Evolutionary conservation across 2,329 filamentous ascomycete genomes (phyloP), one percentile per base, ranked within the genome.

Genomic region (Arthrobotrys pseudoclavata): DNA sequence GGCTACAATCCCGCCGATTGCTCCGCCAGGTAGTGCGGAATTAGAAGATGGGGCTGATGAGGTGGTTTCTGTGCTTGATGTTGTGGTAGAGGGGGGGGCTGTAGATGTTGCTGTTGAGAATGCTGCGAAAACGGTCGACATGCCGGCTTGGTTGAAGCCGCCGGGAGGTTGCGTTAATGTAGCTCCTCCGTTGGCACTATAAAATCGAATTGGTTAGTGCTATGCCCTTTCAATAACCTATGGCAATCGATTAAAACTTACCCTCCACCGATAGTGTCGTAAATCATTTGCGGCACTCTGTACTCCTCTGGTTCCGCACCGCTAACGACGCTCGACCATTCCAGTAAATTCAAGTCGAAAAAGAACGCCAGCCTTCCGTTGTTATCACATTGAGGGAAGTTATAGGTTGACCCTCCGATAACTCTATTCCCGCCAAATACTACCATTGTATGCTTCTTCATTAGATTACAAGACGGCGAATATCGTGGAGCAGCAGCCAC

Each of bases 291-390:
- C 3, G 72, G 72, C 15, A 76, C 72, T 29, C 64, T 69, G n/a
- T 76, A 76, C 0, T 63, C 40, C n/a, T 76, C 72, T 18, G 34
- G 57, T 5, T 55, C 60, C 0, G 31, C 72, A 9, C 66, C 60
- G 4, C 29, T 52, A 5, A 70, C 52, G 15, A 66, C 57, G 26
- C 57, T 69, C 4, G 64, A 57, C 72, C 72, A 76, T 13, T 69
- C 72, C 29, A 66, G n/a, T 5, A 76, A n/a, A 40, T 76, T 76
- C 29, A 76, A 45, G 45, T 76, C 72, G 18, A 76, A 76, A 37
- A 76, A 76, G 22, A 42, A 76, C 1, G 72, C 72, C 7, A 76
- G 31, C 12, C 13, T 29, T 7, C 29, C 40, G 15, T 60, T 15
- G 22, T 1, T 45, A 29, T 76, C 72, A 7, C 72, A 76, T 12